These are phyloP conservation scores for Botrytis tulipae DNA, from an alignment of 2,329 filamentous ascomycete genomes.

Conservation along the genomic window DNA sequence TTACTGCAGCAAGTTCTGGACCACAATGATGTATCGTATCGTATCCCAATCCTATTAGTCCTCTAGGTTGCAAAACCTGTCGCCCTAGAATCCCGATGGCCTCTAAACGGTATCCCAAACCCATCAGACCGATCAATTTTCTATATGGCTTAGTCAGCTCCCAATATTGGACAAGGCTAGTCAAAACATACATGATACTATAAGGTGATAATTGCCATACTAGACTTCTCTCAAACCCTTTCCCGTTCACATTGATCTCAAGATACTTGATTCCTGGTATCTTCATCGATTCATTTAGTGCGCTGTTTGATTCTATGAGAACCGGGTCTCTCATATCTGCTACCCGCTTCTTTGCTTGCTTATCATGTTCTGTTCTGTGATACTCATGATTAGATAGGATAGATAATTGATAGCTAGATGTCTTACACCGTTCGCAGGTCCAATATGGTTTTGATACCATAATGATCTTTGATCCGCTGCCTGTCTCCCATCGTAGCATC, in stretches of 20 bases:
- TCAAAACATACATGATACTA: slow-evolving; percentile 54
- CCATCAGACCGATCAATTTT: slow-evolving; percentile 61
- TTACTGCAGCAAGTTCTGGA: slow-evolving; percentile 24
- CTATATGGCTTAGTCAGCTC: slow-evolving; percentile 36
- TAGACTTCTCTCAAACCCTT: slow-evolving; percentile 64
- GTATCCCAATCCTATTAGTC: slow-evolving; percentile 67
- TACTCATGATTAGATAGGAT: not conserved
- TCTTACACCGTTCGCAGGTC: slow-evolving; percentile 73
- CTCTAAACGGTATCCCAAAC: slow-evolving; percentile 64
- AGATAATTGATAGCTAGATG: not conserved
- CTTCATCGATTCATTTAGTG: slow-evolving; percentile 54
- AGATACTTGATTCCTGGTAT: slow-evolving; percentile 64
- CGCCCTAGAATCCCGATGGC: slow-evolving; percentile 68
- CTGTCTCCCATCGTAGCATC: slow-evolving; percentile 68
- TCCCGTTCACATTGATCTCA: slow-evolving; percentile 72
- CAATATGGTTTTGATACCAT: slow-evolving; percentile 69
- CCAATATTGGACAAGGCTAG: not conserved
- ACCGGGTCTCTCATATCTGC: slow-evolving; percentile 47
- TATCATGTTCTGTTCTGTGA: slow-evolving; percentile 68
- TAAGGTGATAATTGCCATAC: slow-evolving; percentile 66
- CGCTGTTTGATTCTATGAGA: slow-evolving; percentile 49
- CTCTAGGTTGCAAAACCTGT: slow-evolving; percentile 69
- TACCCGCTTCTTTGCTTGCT: slow-evolving; percentile 61
- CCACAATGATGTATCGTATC: slow-evolving; percentile 69
- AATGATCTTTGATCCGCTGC: slow-evolving; percentile 54